These are phyloP conservation scores for Grosmannia penicillata DNA, from an alignment of 2,329 filamentous ascomycete genomes.

Conservation along the genomic window DNA sequence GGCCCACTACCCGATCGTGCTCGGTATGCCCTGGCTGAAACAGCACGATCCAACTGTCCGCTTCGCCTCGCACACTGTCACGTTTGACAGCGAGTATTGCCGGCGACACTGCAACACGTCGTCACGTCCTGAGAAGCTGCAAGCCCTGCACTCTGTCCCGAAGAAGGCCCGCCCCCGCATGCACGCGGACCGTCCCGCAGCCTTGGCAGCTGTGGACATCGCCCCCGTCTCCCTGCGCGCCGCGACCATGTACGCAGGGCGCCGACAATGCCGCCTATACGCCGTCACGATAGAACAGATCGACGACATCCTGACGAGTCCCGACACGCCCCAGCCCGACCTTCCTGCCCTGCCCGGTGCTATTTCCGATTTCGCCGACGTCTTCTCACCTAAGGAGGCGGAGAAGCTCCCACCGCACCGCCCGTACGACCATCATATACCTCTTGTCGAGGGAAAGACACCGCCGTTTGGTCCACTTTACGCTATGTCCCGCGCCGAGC, in stretches of 20 bases:
- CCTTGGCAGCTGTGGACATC: no score
- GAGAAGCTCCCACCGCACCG: not conserved
- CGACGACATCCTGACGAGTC: no score
- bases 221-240: no score
- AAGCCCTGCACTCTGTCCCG: no score
- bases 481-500: not conserved
- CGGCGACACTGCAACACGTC: not conserved
- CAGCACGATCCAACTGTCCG: not conserved
- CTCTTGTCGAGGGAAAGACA: not conserved
- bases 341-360: not conserved
- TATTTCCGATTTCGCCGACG: not conserved
- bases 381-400: not conserved
- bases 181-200: no score
- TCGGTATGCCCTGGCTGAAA: not conserved
- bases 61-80: not conserved
- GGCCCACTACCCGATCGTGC: not conserved
- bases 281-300: no score
- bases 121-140: no score
- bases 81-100: not conserved
- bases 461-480: no score
- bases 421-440: not conserved
- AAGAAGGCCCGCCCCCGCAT: no score
- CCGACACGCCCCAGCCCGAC: no score
- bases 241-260: no score
- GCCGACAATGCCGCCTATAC: no score